Base-by-base conservation (phyloP, 345 rosid species). In the Linum usitatissimum region DNA sequence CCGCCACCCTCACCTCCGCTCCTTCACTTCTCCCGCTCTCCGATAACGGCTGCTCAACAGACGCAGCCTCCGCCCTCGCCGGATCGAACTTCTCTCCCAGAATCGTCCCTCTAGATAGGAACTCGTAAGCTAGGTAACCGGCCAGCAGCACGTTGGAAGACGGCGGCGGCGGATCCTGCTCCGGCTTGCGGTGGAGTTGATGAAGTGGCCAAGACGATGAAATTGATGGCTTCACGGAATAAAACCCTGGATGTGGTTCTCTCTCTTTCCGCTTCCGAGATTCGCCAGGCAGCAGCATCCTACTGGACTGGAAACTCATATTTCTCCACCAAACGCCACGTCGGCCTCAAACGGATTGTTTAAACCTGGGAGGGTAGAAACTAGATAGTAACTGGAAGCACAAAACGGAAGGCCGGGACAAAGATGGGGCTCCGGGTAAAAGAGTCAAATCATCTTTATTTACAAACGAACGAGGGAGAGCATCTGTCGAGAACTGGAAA, bases 61-160 rank as follows among this genome's bases (percentile, higher is more conserved):
- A 64, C 51, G 40, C 40, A n/a, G 59, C 55, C 18, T 74, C 81
- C 3, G 73, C 53, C 64, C 75, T 68, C 7, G 48, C 78, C 30
- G 79, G 80, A 18, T 77, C 78, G 6, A 74, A 57, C 53, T 71
- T 80, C 62, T 83, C 70, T 48, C 88, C 94, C 10, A 84, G 64
- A 59, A 87, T 59, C 0, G 88, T 87, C 3, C 88, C 94, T 56
- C 72, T 73, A 1, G 80, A 78, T 65, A 87, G 62, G 48, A 78
- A 87, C 75, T 87, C 90, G 65, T 73, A 78, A 17, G 94, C 90
- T 86, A 87, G 73, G 78, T 84, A 87, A 0, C 94, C 86, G 21
- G 94, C 94, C 9, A 87, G 65, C 0, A 87, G 64, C 76, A 67
- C 63, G 68, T 79, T 84, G 17, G 83, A 67, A 48, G 66, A 54